These are phyloP conservation scores for Pythium inflatum DNA, from an alignment of 352 stramenopile genomes.

Conservation along the genomic window DNA sequence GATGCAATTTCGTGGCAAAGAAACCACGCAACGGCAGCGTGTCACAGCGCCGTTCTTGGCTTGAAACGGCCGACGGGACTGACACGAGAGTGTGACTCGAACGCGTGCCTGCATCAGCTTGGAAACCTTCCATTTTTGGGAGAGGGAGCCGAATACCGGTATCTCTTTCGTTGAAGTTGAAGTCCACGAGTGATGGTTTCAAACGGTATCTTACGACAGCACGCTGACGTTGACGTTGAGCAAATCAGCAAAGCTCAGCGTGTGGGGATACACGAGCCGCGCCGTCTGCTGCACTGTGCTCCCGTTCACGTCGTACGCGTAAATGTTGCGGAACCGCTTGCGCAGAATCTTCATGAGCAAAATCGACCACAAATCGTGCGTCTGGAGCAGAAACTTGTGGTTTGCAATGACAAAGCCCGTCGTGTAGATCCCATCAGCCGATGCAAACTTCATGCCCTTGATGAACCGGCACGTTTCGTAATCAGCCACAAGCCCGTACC, in stretches of 20 bases:
- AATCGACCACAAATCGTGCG: conserved; percentile 37
- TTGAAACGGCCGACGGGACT: too few species aligned
- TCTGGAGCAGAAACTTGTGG: conserved; percentile 43
- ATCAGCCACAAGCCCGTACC: conserved; percentile 31
- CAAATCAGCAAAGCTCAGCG: conserved; percentile 31
- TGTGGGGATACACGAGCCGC: conserved; percentile 41
- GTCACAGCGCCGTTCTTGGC: too few species aligned
- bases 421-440: conserved; percentile 38
- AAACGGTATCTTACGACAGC: conserved; percentile 18
- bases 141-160: too few species aligned
- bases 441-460: conserved; percentile 41
- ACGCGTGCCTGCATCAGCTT: too few species aligned
- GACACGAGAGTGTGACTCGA: too few species aligned
- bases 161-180: too few species aligned
- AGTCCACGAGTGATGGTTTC: too few species aligned
- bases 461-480: conserved; percentile 41
- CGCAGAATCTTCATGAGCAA: conserved; percentile 44
- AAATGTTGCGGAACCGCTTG: conserved; percentile 44
- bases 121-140: too few species aligned
- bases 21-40: too few species aligned
- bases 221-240: conserved; percentile 20
- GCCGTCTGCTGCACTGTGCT: conserved; percentile 33
- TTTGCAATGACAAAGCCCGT: conserved; percentile 45
- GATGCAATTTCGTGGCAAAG: too few species aligned
- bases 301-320: conserved; percentile 42